Base-by-base conservation (phyloP, 495 filamentous ascomycete species). In the Penicillium bovifimosum region DNA sequence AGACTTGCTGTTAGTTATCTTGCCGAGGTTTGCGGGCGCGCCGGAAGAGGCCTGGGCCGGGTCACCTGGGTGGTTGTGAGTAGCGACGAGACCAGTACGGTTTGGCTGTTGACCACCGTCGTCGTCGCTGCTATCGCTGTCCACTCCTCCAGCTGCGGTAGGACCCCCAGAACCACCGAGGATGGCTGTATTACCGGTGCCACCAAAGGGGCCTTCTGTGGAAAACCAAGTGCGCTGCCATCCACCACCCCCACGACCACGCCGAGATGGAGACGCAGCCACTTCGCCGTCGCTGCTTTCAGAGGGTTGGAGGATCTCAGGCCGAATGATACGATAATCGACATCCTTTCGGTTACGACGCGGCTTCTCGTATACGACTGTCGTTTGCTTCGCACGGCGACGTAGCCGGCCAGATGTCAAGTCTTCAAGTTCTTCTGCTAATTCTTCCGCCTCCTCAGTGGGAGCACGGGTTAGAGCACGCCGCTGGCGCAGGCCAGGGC, bases 81-180 rank as follows among this genome's bases (percentile, higher is more conserved):
- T 61, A 50, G 80, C 39, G 10, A 39, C 74, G 32, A 79, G 81
- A 32, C 85, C 78, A 4, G 85, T 85, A n/a, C 86, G 83, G 20
- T 76, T 75, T 9, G 69, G 53, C 28, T 80, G 77, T 13, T 67
- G 70, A 52, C 79, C 78, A 54, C 73, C 76, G 61, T 98, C 93
- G 54, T 98, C 95, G 56, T 98, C 93, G 61, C 95, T 97, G 65
- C 90, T 96, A 62, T 98, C 93, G 16, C 91, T 95, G 58, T 97
- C 91, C 9, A 82, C 86, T 53, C 87, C 87, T 24, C 85, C 90
- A 40, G 81, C 79, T 7, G 89, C 85, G 48, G 59, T 63, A 56
- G 81, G 81, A 28, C 85, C 88, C 62, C 83, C 88, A n/a, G 87
- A 86, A 5, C 85, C 86, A 48, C 81, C 87, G 59, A 95, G 80